A percentile compares a stretch with the other conserved stretches of the same genome.
phyloP scores from a whole-genome alignment of 805 yeast genomes.

The Spencermartinsiella europaea region DNA sequence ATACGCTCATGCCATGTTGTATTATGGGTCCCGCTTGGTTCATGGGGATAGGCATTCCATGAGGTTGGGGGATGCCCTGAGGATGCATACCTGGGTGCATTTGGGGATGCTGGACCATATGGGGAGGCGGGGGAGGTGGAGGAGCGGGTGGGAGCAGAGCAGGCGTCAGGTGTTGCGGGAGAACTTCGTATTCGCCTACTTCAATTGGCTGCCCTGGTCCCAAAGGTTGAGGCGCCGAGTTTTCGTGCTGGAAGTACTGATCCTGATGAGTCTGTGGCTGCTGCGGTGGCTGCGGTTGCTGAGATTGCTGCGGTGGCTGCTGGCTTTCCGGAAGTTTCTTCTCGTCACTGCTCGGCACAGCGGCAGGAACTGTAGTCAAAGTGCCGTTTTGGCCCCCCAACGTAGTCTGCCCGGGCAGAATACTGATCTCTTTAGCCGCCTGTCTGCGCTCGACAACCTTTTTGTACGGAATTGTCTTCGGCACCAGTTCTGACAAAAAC shows the following conservation, averaged over 20 bases:
- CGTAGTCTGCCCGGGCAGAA: slow-evolving; percentile 6
- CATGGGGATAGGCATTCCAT: background rate
- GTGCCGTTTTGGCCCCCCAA: slow-evolving; percentile 1
- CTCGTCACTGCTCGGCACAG: background rate
- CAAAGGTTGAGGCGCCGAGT: background rate
- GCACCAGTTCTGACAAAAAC: slow-evolving; percentile 61
- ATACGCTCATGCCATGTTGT: background rate
- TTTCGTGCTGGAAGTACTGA: background rate
- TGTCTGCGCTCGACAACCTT: slow-evolving; percentile 8
- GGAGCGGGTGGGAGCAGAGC: background rate
- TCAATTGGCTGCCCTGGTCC: background rate
- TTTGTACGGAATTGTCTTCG: slow-evolving; percentile 33
- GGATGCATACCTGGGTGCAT: too few species aligned
- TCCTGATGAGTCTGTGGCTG: background rate
- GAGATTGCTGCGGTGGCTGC: background rate
- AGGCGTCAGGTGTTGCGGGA: background rate
- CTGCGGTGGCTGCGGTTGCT: background rate
- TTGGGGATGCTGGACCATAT: background rate
- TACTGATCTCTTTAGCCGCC: slow-evolving; percentile 1
- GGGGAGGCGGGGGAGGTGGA: background rate
- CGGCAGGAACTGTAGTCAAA: background rate
- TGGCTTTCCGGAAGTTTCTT: background rate
- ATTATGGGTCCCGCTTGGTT: background rate
- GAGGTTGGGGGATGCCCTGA: background rate
- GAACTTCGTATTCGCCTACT: background rate